These are phyloP conservation scores for Lachnellula willkommii DNA, from an alignment of 2,329 filamentous ascomycete genomes.

Conservation along the genomic window DNA sequence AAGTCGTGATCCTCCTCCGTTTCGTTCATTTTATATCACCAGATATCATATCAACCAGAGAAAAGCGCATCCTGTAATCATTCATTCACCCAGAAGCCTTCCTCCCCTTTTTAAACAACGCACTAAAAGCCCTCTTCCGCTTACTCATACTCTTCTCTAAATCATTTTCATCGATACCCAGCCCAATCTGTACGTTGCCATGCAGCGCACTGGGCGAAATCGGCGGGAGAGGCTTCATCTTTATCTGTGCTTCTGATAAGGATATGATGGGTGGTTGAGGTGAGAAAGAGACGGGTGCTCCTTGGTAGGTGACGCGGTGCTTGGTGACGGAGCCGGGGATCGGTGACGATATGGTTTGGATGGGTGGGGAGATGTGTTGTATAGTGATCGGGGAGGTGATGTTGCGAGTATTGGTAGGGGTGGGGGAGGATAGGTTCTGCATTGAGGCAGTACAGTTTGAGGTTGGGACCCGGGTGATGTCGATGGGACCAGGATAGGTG, in stretches of 20 bases:
- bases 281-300: not conserved
- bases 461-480: not conserved
- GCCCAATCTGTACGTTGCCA: slow-evolving; percentile 2
- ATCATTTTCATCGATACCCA: not conserved
- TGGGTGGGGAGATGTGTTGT: not conserved
- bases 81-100: not conserved
- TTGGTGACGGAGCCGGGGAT: not conserved
- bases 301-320: not conserved
- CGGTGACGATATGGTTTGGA: not conserved
- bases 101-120: not conserved
- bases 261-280: not conserved
- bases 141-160: not conserved
- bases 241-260: not conserved
- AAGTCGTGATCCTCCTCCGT: too few relatives aligned
- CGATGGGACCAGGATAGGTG: not conserved
- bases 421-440: not conserved
- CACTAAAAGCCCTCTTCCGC: not conserved
- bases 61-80: too few relatives aligned
- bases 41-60: too few relatives aligned
- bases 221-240: not conserved
- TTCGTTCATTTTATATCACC: too few relatives aligned
- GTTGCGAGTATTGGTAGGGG: not conserved
- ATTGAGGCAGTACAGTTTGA: not conserved
- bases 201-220: not conserved
- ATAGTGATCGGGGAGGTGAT: not conserved